These are phyloP conservation scores for Podospora australis DNA, from an alignment of 495 filamentous ascomycete species.

Conservation along the genomic window DNA sequence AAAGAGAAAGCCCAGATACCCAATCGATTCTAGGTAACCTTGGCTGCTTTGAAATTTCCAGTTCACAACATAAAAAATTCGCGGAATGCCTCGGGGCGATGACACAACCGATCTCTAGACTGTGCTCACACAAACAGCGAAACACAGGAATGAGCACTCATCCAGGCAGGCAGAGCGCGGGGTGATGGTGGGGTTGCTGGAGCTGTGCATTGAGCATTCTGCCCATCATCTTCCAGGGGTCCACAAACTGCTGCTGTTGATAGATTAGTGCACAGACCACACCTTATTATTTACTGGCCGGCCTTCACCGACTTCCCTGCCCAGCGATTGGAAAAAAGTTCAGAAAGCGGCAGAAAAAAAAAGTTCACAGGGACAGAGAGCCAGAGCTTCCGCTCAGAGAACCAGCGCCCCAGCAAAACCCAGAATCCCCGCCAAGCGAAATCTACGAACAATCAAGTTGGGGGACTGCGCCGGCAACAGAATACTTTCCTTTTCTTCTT, in stretches of 20 bases:
- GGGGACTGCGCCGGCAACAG: background rate
- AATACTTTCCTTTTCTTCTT: background rate
- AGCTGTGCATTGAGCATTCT: background rate
- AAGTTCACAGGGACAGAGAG: conserved; percentile 16
- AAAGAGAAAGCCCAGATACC: background rate
- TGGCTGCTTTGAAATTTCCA: background rate
- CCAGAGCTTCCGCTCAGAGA: conserved; percentile 11
- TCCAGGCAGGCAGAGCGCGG: background rate
- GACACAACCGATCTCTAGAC: background rate
- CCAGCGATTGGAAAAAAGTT: conserved; percentile 14
- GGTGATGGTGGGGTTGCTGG: background rate
- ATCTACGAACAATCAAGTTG: background rate
- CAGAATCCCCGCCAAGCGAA: background rate
- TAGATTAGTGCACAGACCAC: conserved; percentile 22
- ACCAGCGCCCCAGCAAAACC: conserved; percentile 3
- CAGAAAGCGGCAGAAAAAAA: conserved; percentile 30
- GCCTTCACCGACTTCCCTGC: conserved; percentile 13
- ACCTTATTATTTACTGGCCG: conserved; percentile 23
- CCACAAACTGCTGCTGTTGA: no score
- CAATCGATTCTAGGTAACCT: background rate
- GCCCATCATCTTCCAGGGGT: background rate
- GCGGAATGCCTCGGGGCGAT: conserved; percentile 3
- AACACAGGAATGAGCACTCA: no score
- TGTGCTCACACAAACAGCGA: no score
- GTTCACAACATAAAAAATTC: background rate